Evolutionary conservation across 495 filamentous ascomycete genomes (phyloP).

Genomic region (Hypoxylon subgilvum): DNA sequence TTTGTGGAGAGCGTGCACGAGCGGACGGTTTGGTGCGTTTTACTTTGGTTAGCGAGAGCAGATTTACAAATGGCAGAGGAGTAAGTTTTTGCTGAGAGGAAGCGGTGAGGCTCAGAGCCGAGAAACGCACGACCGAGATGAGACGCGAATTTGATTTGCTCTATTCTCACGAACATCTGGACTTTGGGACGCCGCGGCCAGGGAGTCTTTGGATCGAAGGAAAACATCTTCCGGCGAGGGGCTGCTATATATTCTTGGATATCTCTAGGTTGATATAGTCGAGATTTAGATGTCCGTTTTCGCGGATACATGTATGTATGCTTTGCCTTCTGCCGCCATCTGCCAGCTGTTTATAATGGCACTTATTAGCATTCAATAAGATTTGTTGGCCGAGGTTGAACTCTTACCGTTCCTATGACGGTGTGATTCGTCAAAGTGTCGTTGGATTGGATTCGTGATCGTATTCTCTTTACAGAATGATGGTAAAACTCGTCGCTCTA

Average conservation of each 20-base stretch:
- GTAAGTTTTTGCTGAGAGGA: conserved; percentile 7
- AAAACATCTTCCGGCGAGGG: conserved; percentile 6
- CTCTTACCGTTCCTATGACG: conserved; percentile 17
- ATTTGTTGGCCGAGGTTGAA: conserved; percentile 8
- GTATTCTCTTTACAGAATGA: no score
- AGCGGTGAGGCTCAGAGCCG: conserved; percentile 9
- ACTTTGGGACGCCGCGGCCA: conserved; percentile 18
- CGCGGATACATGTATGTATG: conserved; percentile 9
- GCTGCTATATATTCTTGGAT: conserved; percentile 15
- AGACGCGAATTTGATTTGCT: conserved; percentile 35
- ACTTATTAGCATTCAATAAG: conserved; percentile 23
- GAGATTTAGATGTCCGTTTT: conserved; percentile 15
- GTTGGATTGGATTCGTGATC: no score
- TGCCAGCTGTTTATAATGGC: conserved; percentile 4
- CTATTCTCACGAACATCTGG: conserved; percentile 23
- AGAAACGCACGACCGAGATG: conserved; percentile 32
- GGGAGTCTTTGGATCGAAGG: conserved; percentile 25
- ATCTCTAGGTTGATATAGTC: conserved; percentile 5
- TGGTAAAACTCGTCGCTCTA: no score
- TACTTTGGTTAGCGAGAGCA: conserved; percentile 1
- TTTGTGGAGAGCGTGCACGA: conserved; percentile 17
- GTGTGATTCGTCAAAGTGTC: conserved; percentile 9
- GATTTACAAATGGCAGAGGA: not conserved
- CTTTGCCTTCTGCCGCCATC: conserved; percentile 23
- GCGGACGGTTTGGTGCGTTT: conserved; percentile 24